Base-by-base conservation (phyloP, 2,329 filamentous ascomycete species). In the Botrytis paeoniae region DNA sequence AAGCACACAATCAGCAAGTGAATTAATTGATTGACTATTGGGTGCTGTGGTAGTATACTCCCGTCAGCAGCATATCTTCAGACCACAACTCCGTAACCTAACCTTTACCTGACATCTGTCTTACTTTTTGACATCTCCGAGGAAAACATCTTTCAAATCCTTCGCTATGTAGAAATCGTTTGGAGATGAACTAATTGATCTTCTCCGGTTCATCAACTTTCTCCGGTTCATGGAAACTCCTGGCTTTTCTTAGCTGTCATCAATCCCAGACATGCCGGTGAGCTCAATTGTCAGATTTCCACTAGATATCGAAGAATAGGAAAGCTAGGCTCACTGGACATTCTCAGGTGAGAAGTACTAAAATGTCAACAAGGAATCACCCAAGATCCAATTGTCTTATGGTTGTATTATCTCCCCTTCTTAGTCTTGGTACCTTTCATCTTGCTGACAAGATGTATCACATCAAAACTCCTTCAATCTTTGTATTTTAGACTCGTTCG, bases 91-190 rank as follows among this genome's bases (percentile, higher is more conserved):
- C 22, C 41, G n/a, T 64, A 25, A 22, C 60, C 22, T 66, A n/a
- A 18, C n/a, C 51, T 37, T 37, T 63, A 29, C 20, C 63, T 51
- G 25, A n/a, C 16, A 66, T 51, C 29, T 51, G 48, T 66, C 29
- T 51, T 66, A 66, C 43, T 29, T n/a, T 65, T 25, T 10, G 25
- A 39, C 22, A 66, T 66, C 43, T 66, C 63, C 63, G 63, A 65
- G 29, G 29, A 37, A 35, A 37, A 65, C 25, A n/a, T 48, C 3
- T 48, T 35, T 2, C 6, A 14, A 48, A 48, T 25, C 41, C 29
- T 65, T 22, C 29, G n/a, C 14, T 25, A 35, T 48, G 25, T 25
- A 25, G 62, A 65, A 32, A 48, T n/a, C 20, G 6, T 25, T n/a
- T 35, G 43, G 41, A 48, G 29, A 37, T n/a, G 12, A 37, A 35